A percentile compares a stretch with the other conserved stretches of the same genome.
These are phyloP conservation scores for Lavandula angustifolia DNA, from an alignment of 257 asterid genomes.

Conservation along the genomic window DNA sequence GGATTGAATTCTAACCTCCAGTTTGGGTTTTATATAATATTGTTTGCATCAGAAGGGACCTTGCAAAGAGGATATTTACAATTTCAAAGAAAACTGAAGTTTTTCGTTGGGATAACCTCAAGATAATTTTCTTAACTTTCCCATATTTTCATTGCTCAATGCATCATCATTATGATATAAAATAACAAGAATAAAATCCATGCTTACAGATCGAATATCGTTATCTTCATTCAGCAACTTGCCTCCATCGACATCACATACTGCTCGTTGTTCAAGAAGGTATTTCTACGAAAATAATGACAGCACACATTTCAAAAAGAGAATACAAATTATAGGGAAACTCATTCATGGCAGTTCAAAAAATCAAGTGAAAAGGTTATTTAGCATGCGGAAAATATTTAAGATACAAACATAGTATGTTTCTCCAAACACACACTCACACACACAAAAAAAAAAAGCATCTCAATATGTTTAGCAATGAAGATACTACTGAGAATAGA, in stretches of 20 bases:
- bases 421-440: slow-evolving; percentile 20
- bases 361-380: slow-evolving; percentile 22
- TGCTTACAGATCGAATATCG: slow-evolving; percentile 87
- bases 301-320: slow-evolving; percentile 11
- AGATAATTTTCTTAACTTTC: background rate
- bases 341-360: background rate
- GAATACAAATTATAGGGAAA: slow-evolving; percentile 25
- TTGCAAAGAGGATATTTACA: too few relatives aligned
- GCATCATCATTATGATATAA: slow-evolving; percentile 18
- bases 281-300: slow-evolving; percentile 58
- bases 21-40: too few relatives aligned
- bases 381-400: slow-evolving; percentile 20
- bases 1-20: too few relatives aligned
- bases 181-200: slow-evolving; percentile 30
- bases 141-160: background rate
- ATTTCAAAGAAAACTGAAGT: background rate
- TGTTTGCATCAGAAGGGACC: too few relatives aligned
- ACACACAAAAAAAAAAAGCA: too few relatives aligned
- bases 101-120: background rate
- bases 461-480: slow-evolving; percentile 8
- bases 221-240: slow-evolving; percentile 92
- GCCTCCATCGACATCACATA: slow-evolving; percentile 82
- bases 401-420: slow-evolving; percentile 25
- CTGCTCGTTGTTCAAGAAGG: slow-evolving; percentile 95
- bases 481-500: slow-evolving; percentile 13